These are phyloP conservation scores for Cystobasidiaceae sp. DNA, from an alignment of 1,284 basidiomycete genomes.

Conservation along the genomic window DNA sequence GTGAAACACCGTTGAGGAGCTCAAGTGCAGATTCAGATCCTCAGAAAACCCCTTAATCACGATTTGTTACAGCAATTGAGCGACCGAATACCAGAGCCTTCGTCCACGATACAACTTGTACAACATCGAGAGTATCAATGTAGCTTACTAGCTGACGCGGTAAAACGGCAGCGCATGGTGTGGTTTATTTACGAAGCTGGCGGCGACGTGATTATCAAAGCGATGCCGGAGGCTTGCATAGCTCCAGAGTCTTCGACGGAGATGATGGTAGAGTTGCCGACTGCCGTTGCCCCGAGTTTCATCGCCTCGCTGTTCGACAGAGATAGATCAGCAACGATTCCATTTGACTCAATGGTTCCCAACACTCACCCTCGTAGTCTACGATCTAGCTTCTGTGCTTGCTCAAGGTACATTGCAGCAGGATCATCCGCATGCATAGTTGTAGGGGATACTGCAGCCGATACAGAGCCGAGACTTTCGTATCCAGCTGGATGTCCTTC, in stretches of 20 bases:
- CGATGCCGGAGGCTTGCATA: conserved; percentile 29
- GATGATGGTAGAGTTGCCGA: conserved; percentile 17
- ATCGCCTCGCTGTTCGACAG: conserved; percentile 2
- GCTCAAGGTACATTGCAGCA: conserved; percentile 6
- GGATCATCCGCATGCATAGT: conserved; percentile 8
- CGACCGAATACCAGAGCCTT: too few species aligned
- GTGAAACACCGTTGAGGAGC: too few species aligned
- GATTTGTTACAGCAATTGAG: too few species aligned
- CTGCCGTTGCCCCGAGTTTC: conserved; percentile 10
- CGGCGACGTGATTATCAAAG: conserved; percentile 17
- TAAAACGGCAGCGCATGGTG: too few species aligned
- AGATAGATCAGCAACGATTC: too few species aligned
- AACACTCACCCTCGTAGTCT: conserved; percentile 15
- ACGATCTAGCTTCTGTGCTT: conserved; percentile 19
- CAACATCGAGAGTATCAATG: too few species aligned
- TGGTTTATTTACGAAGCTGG: too few species aligned
- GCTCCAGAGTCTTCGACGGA: conserved; percentile 22
- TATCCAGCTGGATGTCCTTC: conserved; percentile 3
- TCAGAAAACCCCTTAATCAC: too few species aligned
- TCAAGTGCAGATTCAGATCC: too few species aligned
- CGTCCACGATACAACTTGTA: too few species aligned
- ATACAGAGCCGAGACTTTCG: conserved; percentile 14
- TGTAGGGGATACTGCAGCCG: conserved; percentile 23
- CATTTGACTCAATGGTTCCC: not conserved
- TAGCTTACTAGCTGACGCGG: too few species aligned